These are phyloP conservation scores for Cryptosporidium tyzzeri DNA, from an alignment of 169 alveolate genomes.

Conservation along the genomic window DNA sequence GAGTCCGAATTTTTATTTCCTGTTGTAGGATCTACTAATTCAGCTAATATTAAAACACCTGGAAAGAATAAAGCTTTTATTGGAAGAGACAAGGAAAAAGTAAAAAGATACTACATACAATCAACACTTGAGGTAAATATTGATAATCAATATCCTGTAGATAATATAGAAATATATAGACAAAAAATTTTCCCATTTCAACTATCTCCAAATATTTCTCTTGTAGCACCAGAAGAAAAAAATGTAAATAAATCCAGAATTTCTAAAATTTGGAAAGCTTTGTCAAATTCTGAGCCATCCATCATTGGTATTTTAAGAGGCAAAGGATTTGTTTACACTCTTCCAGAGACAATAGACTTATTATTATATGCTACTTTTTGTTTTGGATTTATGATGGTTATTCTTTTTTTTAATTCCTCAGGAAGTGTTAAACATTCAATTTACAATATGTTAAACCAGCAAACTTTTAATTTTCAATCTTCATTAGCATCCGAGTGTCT, in stretches of 20 bases:
- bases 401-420: constrained; percentile 49
- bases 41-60: neutral
- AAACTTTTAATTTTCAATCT: constrained; percentile 27
- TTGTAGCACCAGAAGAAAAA: constrained; percentile 20
- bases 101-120: constrained; percentile 38
- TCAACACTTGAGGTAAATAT: constrained; percentile 65
- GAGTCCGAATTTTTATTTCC: constrained; percentile 23
- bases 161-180: constrained; percentile 61
- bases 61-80: neutral
- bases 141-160: constrained; percentile 45
- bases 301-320: constrained; percentile 43
- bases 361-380: constrained; percentile 9
- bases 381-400: constrained; percentile 8
- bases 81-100: constrained; percentile 31
- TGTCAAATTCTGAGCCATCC: constrained; percentile 67
- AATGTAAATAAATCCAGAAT: neutral
- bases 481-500: constrained; percentile 36
- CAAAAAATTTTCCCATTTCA: constrained; percentile 64
- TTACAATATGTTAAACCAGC: constrained; percentile 17
- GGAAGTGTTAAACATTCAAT: constrained; percentile 49
- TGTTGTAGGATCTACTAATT: neutral
- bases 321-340: constrained; percentile 20
- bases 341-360: constrained; percentile 47
- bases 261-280: constrained; percentile 9
- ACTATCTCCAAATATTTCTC: constrained; percentile 44